phyloP scores from a whole-genome alignment of 208 protist species.

The Kentomonas sorsogonicus region DNA sequence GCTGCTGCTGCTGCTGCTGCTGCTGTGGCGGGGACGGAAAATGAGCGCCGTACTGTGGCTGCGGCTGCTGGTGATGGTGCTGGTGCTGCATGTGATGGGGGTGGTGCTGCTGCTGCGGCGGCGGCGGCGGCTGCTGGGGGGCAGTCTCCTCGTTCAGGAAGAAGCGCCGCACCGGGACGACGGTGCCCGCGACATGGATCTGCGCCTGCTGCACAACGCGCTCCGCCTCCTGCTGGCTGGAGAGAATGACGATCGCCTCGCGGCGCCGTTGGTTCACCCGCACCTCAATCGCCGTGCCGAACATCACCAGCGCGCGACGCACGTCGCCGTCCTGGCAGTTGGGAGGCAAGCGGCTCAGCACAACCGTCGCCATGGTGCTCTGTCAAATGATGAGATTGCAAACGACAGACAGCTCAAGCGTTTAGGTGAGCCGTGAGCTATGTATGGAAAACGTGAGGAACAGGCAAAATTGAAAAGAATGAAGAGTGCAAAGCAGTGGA shows the following conservation, averaged over 20 bases:
- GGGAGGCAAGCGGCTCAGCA: constrained; percentile 63
- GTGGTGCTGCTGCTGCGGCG: constrained; percentile 11
- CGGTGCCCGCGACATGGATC: constrained; percentile 66
- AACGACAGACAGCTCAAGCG: background rate
- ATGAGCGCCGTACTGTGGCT: background rate
- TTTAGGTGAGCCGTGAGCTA: background rate
- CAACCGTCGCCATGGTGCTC: constrained; percentile 36
- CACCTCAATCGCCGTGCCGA: constrained; percentile 57
- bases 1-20: constrained; percentile 1
- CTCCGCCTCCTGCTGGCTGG: constrained; percentile 62
- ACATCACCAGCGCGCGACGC: constrained; percentile 67
- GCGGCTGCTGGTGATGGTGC: constrained; percentile 3
- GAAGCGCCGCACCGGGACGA: constrained; percentile 60
- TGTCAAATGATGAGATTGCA: background rate
- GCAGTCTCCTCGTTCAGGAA: too few relatives aligned
- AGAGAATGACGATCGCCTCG: constrained; percentile 78
- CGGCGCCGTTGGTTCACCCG: constrained; percentile 33
- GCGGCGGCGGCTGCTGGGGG: too few relatives aligned
- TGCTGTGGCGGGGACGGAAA: background rate
- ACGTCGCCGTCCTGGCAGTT: constrained; percentile 70
- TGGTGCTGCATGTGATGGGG: background rate
- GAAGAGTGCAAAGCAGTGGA: constrained; percentile 2
- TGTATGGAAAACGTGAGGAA: constrained; percentile 8
- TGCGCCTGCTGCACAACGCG: constrained; percentile 48
- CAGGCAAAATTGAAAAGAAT: constrained; percentile 7